These are phyloP conservation scores for Climacium dendroides DNA, from an alignment of 225 moss, liverwort and hornwort species.

Conservation along the genomic window DNA sequence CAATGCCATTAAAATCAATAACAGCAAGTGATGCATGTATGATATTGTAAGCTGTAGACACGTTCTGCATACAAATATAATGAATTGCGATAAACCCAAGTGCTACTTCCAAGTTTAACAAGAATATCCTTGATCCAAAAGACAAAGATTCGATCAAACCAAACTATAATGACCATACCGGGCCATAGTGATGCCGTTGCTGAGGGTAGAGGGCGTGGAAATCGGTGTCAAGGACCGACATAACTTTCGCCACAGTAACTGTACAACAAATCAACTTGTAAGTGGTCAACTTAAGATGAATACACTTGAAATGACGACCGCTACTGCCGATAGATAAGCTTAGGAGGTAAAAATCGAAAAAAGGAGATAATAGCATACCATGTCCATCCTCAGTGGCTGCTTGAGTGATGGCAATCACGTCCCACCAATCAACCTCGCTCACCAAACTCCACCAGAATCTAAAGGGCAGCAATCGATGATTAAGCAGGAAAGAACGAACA, in stretches of 20 bases:
- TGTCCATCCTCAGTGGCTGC: conserved; percentile 67
- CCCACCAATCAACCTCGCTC: conserved; percentile 94
- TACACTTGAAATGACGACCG: not conserved
- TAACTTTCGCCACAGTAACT: conserved; percentile 78
- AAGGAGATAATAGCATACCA: conserved; percentile 23
- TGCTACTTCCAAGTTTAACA: not conserved
- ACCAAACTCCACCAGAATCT: conserved; percentile 99
- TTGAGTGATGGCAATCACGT: conserved; percentile 72
- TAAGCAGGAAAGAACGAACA: not conserved
- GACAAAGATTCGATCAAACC: not conserved
- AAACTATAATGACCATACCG: conserved; percentile 23
- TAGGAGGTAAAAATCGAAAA: not conserved
- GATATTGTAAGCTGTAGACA: not conserved
- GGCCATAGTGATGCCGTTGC: conserved; percentile 76
- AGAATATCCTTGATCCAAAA: not conserved
- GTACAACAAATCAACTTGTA: not conserved
- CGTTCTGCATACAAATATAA: not conserved
- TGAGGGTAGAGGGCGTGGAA: conserved; percentile 58
- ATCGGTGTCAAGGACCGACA: conserved; percentile 82
- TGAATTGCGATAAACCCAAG: not conserved
- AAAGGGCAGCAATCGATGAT: not conserved
- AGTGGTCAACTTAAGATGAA: not conserved
- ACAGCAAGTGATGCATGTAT: not conserved
- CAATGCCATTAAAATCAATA: not conserved
- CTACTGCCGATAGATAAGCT: not conserved